Conservation (phyloP, 225 moss, liverwort and hornwort genomes). For the Neckera pumila region DNA sequence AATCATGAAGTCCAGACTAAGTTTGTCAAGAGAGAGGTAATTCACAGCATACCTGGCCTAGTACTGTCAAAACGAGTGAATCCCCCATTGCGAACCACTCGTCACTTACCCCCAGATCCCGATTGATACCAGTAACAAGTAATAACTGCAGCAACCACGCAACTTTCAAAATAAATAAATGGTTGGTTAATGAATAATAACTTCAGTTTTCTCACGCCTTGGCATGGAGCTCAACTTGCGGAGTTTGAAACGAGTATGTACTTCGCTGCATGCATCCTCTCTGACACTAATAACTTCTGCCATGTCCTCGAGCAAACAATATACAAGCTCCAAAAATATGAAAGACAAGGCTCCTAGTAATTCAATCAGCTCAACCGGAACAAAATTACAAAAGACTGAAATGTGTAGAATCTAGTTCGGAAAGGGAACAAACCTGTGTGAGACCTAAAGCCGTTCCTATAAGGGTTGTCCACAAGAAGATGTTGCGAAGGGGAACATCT, state of each 20-base stretch:
- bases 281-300: neutral
- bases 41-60: constrained; percentile 62
- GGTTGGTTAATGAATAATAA: neutral
- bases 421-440: constrained; percentile 57
- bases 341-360: neutral
- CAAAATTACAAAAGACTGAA: neutral
- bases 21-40: neutral
- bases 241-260: neutral
- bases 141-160: constrained; percentile 48
- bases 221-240: neutral
- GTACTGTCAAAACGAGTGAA: constrained; percentile 79
- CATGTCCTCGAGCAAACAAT: neutral
- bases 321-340: neutral
- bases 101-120: constrained; percentile 70
- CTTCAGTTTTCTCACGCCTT: neutral
- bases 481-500: constrained; percentile 65
- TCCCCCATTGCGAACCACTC: constrained; percentile 99
- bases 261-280: neutral
- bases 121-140: constrained; percentile 77
- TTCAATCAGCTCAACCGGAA: neutral
- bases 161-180: neutral
- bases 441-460: constrained; percentile 67
- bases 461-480: constrained; percentile 90
- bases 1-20: neutral
- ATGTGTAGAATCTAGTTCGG: neutral